Evolutionary conservation across 2,329 filamentous ascomycete species (phyloP).

Genomic region (Hymenoscyphus scutula): DNA sequence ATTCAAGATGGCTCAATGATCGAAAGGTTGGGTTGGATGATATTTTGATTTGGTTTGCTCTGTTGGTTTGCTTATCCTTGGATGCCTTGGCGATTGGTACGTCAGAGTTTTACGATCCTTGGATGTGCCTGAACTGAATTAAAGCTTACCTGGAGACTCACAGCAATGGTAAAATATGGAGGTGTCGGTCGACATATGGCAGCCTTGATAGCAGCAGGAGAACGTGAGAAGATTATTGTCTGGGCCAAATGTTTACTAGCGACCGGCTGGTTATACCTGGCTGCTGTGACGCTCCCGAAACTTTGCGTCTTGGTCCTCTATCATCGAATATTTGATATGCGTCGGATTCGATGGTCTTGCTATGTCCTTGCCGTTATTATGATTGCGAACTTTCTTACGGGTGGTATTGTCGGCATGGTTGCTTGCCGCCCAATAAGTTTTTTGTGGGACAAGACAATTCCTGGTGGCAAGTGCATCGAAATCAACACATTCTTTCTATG

Average conservation of each 20-base stretch:
- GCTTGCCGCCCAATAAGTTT: not conserved
- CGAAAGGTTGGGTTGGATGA: conserved; percentile 5
- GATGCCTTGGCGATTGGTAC: conserved; percentile 9
- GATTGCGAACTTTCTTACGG: conserved; percentile 1
- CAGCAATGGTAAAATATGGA: conserved; percentile 10
- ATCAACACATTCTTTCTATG: conserved; percentile 4
- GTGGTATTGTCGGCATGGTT: not conserved
- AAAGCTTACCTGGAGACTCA: not conserved
- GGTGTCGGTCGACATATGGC: conserved; percentile 1
- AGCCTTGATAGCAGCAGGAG: not conserved
- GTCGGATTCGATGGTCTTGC: not conserved
- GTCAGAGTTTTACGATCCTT: not conserved
- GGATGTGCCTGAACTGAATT: not conserved
- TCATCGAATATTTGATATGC: conserved; percentile 8
- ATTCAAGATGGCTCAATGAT: conserved; percentile 6
- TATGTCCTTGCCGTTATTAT: conserved; percentile 3
- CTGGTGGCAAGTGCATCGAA: conserved; percentile 1
- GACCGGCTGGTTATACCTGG: conserved; percentile 4
- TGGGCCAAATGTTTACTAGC: conserved; percentile 7
- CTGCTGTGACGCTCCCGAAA: conserved; percentile 7
- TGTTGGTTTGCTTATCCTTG: conserved; percentile 5
- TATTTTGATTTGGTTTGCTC: conserved; percentile 7
- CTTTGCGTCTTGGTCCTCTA: conserved; percentile 9
- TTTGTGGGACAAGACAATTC: not conserved
- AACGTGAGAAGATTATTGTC: not conserved